A percentile compares a stretch with the other conserved stretches of the same genome.
phyloP scores from a whole-genome alignment of 352 stramenopile genomes.

The Pythium apleroticum region DNA sequence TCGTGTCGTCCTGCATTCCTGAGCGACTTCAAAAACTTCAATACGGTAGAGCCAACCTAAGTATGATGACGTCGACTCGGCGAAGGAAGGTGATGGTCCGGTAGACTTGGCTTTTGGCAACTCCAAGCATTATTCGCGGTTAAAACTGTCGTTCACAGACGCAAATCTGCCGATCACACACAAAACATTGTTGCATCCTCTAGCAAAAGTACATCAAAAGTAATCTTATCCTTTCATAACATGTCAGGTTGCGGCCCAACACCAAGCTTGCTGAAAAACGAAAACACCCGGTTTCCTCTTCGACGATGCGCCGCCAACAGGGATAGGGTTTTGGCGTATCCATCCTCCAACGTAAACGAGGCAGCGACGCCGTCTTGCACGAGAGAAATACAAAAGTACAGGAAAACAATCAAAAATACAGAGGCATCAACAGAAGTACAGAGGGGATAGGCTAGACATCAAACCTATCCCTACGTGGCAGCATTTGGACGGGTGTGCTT shows the following conservation, averaged over 20 bases:
- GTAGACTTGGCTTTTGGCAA: neutral
- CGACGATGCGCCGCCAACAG: neutral
- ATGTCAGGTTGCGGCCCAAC: neutral
- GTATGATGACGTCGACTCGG: neutral
- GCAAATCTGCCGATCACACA: neutral
- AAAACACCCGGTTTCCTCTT: conserved; percentile 7
- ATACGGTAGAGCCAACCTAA: neutral
- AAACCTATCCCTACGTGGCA: neutral
- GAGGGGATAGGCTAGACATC: neutral
- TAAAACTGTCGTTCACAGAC: neutral
- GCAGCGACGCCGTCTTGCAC: neutral
- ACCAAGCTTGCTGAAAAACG: conserved; percentile 2
- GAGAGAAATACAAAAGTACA: conserved; percentile 12
- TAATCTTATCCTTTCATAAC: neutral
- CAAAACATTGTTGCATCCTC: neutral
- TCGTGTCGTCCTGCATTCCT: neutral
- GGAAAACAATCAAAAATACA: neutral
- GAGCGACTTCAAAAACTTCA: neutral
- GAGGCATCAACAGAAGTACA: neutral
- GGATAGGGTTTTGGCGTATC: neutral
- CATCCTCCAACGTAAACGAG: conserved; percentile 5
- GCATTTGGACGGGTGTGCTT: no score
- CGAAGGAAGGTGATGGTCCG: neutral
- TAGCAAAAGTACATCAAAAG: no score
- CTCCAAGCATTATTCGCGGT: neutral